Percentiles rank a stretch among this genome's conserved stretches.
Conservation (phyloP, 2,329 filamentous ascomycete species). For the Aspergillaceae sp. region DNA sequence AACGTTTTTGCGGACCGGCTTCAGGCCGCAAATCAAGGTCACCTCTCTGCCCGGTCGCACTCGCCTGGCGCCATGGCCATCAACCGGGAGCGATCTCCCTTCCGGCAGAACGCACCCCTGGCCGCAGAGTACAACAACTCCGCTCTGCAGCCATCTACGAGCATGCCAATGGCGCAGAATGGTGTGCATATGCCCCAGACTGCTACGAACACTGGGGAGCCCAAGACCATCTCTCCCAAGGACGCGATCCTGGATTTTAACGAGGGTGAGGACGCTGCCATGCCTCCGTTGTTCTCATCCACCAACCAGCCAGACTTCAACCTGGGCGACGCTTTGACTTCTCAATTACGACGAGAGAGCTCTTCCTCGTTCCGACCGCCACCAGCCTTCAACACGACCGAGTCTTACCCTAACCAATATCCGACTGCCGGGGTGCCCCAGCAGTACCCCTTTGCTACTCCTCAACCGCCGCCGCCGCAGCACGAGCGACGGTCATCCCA, state of each 20-base stretch:
- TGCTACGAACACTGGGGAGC: slow-evolving; percentile 28
- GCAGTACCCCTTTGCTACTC: slow-evolving; percentile 40
- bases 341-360: slow-evolving; percentile 26
- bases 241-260: slow-evolving; percentile 82
- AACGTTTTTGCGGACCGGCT: slow-evolving; percentile 65
- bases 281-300: slow-evolving; percentile 62
- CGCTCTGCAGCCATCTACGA: slow-evolving; percentile 26
- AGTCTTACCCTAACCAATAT: slow-evolving; percentile 33
- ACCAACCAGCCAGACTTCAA: slow-evolving; percentile 45
- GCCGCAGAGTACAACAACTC: slow-evolving; percentile 40
- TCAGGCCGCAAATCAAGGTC: slow-evolving; percentile 68
- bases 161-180: slow-evolving; percentile 23
- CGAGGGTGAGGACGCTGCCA: slow-evolving; percentile 58
- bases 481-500: slow-evolving; percentile 15
- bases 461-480: slow-evolving; percentile 18
- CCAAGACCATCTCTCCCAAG: slow-evolving; percentile 88
- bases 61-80: slow-evolving; percentile 43
- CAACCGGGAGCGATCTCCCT: slow-evolving; percentile 68
- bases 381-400: slow-evolving; percentile 33
- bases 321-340: slow-evolving; percentile 29
- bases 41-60: slow-evolving; percentile 54
- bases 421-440: slow-evolving; percentile 40
- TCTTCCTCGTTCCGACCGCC: slow-evolving; percentile 27
- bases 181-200: slow-evolving; percentile 26
- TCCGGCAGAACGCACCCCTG: slow-evolving; percentile 61